Percentiles rank a stretch among this genome's conserved stretches.
Conservation (phyloP, 169 alveolate species). For the Theileria orientalis region DNA sequence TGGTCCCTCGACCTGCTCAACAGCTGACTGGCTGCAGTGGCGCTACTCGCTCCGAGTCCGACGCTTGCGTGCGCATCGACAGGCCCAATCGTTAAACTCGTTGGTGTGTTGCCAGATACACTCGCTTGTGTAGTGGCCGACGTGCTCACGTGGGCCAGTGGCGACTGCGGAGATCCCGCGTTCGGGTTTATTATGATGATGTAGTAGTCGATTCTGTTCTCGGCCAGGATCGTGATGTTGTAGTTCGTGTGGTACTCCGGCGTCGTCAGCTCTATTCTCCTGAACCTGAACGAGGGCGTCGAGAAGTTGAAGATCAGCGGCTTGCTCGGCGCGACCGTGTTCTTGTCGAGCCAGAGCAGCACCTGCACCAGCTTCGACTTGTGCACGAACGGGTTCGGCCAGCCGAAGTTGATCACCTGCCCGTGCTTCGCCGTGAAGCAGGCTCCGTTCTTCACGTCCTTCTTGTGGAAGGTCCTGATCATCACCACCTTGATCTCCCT, state of each 20-base stretch:
- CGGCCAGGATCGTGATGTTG: conserved; percentile 43
- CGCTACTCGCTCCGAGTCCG: not conserved
- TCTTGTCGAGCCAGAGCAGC: conserved; percentile 76
- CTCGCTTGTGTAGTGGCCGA: not conserved
- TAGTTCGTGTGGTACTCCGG: conserved; percentile 36
- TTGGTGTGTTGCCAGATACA: not conserved
- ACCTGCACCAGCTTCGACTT: conserved; percentile 72
- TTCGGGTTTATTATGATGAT: conserved; percentile 49
- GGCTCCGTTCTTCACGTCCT: conserved; percentile 19
- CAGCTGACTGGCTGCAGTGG: not conserved
- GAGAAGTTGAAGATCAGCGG: conserved; percentile 77
- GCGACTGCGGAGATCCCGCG: not conserved
- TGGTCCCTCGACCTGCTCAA: not conserved
- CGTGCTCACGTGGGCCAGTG: not conserved
- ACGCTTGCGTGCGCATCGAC: not conserved
- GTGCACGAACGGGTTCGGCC: conserved; percentile 83
- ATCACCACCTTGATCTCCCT: conserved; percentile 64
- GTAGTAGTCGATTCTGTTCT: conserved; percentile 68
- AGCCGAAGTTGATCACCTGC: conserved; percentile 76
- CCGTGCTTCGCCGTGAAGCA: conserved; percentile 71
- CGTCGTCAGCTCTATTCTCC: conserved; percentile 41
- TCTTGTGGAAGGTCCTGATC: conserved; percentile 76
- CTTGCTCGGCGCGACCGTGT: conserved; percentile 76
- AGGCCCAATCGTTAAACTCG: too few species aligned
- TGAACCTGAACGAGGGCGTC: conserved; percentile 52